These are phyloP conservation scores for Trichopus zeylanicus DNA, from an alignment of 116 monocot species.

Conservation along the genomic window DNA sequence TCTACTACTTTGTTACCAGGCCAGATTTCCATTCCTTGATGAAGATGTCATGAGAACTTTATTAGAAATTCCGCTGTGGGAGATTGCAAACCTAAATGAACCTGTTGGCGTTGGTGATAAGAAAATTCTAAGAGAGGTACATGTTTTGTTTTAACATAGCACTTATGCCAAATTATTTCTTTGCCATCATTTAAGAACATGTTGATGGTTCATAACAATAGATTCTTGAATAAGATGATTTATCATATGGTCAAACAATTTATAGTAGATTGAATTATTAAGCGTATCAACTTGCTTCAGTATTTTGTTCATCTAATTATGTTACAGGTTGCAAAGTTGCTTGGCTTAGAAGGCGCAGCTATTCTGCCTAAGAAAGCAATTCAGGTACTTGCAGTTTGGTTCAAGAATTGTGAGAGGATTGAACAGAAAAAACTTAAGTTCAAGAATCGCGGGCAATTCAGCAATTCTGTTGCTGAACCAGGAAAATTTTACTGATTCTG, in stretches of 20 bases:
- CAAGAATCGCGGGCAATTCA: too few relatives aligned
- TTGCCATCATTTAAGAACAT: too few relatives aligned
- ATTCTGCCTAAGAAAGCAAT: constrained; percentile 84
- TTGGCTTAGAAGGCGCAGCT: constrained; percentile 66
- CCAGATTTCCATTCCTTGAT: constrained; percentile 95
- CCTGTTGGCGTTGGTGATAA: constrained; percentile 89
- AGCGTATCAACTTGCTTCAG: too few relatives aligned
- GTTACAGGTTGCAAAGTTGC: constrained; percentile 69
- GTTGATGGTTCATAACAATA: too few relatives aligned
- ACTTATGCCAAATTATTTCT: too few relatives aligned
- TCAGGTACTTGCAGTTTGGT: constrained; percentile 91
- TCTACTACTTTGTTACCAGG: constrained; percentile 31
- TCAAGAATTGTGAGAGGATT: constrained; percentile 95
- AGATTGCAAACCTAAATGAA: constrained; percentile 64
- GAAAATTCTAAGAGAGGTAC: constrained; percentile 93
- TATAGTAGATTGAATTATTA: too few relatives aligned
- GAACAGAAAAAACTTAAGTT: constrained; percentile 72
- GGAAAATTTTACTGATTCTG: not conserved
- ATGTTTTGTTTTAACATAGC: too few relatives aligned
- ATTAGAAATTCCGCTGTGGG: constrained; percentile 78
- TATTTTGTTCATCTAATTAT: too few relatives aligned
- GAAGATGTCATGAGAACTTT: constrained; percentile 81
- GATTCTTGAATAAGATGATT: too few relatives aligned
- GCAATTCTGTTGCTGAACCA: too few relatives aligned
- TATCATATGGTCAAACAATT: too few relatives aligned